Evolutionary conservation across 2,329 filamentous ascomycete genomes (phyloP).

Genomic region (Ophiostoma novo-ulmi): DNA sequence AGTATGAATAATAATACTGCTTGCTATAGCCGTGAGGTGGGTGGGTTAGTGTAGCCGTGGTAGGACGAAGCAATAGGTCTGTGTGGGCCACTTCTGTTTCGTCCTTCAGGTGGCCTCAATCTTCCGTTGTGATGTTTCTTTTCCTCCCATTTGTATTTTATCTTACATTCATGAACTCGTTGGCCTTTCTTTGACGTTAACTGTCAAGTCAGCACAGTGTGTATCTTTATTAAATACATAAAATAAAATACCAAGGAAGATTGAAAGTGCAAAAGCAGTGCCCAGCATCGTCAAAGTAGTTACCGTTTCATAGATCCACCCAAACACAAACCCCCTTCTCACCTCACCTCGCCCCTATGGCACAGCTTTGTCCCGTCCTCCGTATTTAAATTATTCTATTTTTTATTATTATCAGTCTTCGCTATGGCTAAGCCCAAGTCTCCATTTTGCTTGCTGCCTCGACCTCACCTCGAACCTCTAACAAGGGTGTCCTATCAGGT

Average conservation of each 20-base stretch:
- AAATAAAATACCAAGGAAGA: no score
- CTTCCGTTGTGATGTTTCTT: neutral
- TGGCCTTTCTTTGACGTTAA: neutral
- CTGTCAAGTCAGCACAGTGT: no score
- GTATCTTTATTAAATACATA: no score
- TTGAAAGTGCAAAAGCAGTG: neutral
- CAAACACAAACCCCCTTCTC: slow-evolving; percentile 1
- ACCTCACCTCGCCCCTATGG: neutral
- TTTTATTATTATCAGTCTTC: neutral
- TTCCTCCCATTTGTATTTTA: neutral
- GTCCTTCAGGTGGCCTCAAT: neutral
- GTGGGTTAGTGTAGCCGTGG: neutral
- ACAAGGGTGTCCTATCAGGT: neutral
- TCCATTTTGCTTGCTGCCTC: slow-evolving; percentile 9
- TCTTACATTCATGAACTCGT: neutral
- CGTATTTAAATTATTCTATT: neutral
- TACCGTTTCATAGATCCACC: slow-evolving; percentile 4
- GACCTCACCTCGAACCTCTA: neutral
- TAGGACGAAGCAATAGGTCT: neutral
- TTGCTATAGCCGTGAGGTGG: neutral
- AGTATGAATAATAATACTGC: neutral
- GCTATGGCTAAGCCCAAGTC: neutral
- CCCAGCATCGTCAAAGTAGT: neutral
- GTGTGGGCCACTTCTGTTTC: neutral
- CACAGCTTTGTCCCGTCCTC: neutral